A percentile compares a stretch with the other conserved stretches of the same genome.
Conservation (phyloP, 2,329 filamentous ascomycete species). For the Chalaropsis ovoidea region DNA sequence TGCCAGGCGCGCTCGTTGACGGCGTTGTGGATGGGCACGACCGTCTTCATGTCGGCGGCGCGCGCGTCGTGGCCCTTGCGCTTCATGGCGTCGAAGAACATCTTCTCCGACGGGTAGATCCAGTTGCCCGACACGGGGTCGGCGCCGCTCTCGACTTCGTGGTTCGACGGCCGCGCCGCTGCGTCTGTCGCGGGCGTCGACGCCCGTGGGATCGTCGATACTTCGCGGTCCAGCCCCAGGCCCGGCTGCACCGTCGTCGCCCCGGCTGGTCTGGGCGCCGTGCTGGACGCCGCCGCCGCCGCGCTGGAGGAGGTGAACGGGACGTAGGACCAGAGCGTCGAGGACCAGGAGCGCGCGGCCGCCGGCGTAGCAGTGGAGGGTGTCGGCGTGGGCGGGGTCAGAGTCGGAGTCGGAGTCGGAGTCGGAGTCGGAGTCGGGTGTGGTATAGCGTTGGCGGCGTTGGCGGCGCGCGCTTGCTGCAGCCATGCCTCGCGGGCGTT, state of each 20-base stretch:
- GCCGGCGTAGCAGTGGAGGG: background rate
- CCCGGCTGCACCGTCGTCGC: slow-evolving; percentile 34
- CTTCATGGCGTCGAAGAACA: slow-evolving; percentile 96
- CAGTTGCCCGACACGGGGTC: slow-evolving; percentile 69
- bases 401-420: slow-evolving; percentile 27
- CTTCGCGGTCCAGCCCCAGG: slow-evolving; percentile 58
- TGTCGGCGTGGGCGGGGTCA: slow-evolving; percentile 28
- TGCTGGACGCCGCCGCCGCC: slow-evolving; percentile 21
- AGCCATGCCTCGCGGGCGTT: slow-evolving; percentile 84
- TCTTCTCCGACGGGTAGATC: slow-evolving; percentile 93
- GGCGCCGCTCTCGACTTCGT: slow-evolving; percentile 65
- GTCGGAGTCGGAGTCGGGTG: slow-evolving; percentile 30
- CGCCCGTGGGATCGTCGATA: slow-evolving; percentile 69
- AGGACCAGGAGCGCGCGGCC: slow-evolving; percentile 36
- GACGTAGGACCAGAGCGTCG: slow-evolving; percentile 36
- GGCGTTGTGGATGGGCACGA: slow-evolving; percentile 95
- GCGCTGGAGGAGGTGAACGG: slow-evolving; percentile 34
- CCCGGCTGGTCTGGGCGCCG: slow-evolving; percentile 22
- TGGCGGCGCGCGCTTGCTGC: slow-evolving; percentile 47
- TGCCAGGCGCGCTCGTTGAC: slow-evolving; percentile 95
- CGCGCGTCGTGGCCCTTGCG: slow-evolving; percentile 70
- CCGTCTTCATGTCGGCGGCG: slow-evolving; percentile 71
- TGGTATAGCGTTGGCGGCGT: slow-evolving; percentile 29
- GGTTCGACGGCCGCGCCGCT: slow-evolving; percentile 51
- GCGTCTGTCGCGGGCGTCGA: slow-evolving; percentile 26